A percentile compares a stretch with the other conserved stretches of the same genome.
Conservation (phyloP, 2,329 filamentous ascomycete genomes). For the Scytalidium sp. region DNA sequence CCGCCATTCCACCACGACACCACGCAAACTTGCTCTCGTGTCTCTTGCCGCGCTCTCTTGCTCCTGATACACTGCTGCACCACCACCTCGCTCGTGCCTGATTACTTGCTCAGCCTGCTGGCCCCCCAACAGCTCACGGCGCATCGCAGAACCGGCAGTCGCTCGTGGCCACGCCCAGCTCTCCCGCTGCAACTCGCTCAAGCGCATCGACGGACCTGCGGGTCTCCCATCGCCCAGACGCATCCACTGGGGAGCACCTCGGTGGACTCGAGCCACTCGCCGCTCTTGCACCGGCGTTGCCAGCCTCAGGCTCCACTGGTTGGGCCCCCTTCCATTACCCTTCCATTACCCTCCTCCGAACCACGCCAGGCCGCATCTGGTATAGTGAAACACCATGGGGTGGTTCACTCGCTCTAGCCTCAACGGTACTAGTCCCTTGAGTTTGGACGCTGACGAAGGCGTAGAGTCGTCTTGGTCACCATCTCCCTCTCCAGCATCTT, state of each 20-base stretch:
- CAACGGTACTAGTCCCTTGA: neutral
- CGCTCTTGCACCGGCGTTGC: neutral
- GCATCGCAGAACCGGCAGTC: too few species aligned
- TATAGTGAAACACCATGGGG: neutral
- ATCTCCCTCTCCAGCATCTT: slow-evolving; percentile 3
- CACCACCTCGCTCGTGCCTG: too few species aligned
- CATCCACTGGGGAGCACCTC: neutral
- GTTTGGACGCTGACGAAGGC: neutral
- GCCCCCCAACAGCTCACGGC: too few species aligned
- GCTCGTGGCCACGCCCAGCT: too few species aligned
- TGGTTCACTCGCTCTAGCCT: neutral
- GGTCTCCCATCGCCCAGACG: neutral
- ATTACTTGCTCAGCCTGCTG: too few species aligned
- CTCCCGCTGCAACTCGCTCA: too few species aligned
- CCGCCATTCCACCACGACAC: too few species aligned
- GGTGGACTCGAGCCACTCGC: neutral
- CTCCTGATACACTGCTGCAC: too few species aligned
- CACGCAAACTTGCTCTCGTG: too few species aligned
- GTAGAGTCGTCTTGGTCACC: slow-evolving; percentile 5
- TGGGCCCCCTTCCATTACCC: neutral
- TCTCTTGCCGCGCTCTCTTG: too few species aligned
- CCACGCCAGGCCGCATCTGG: neutral
- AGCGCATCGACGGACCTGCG: too few species aligned
- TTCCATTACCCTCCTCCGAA: neutral
- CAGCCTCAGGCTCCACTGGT: neutral